Evolutionary conservation across 768 basidiomycete genomes (phyloP).

Genomic region (Sporobolomyces phaffii): DNA sequence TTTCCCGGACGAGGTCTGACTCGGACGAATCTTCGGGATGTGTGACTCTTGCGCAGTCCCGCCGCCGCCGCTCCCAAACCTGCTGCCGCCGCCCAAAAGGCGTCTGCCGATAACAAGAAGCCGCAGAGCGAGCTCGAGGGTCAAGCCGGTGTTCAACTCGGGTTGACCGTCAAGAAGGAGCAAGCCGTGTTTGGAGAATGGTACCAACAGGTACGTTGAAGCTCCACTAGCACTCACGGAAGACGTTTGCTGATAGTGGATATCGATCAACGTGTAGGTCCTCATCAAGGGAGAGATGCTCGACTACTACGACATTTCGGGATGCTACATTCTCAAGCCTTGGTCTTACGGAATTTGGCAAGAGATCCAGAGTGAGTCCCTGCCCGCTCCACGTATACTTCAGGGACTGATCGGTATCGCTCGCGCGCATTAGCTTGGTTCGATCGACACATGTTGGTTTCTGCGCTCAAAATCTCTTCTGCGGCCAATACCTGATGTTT

Average conservation of each 20-base stretch:
- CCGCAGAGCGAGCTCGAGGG: slow-evolving; percentile 31
- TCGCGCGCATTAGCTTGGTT: slow-evolving; percentile 66
- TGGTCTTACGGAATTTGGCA: slow-evolving; percentile 99
- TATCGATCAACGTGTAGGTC: no score
- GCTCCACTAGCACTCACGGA: no score
- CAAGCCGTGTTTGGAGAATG: slow-evolving; percentile 42
- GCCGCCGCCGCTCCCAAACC: background rate
- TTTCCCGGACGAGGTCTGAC: no score
- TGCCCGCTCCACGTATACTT: background rate
- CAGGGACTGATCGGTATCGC: background rate
- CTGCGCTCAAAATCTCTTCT: background rate
- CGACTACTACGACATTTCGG: slow-evolving; percentile 97
- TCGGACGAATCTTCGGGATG: no score
- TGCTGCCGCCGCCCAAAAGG: slow-evolving; percentile 1
- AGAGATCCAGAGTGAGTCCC: slow-evolving; percentile 69
- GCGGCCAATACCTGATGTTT: background rate
- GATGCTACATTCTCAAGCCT: slow-evolving; percentile 96
- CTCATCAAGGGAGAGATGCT: slow-evolving; percentile 97
- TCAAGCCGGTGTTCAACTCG: slow-evolving; percentile 39
- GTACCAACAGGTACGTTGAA: slow-evolving; percentile 31
- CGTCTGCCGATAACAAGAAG: slow-evolving; percentile 8
- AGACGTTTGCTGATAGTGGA: no score
- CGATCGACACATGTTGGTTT: slow-evolving; percentile 51
- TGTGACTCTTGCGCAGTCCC: background rate
- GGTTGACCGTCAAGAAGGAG: slow-evolving; percentile 43